Evolutionary conservation across 1,284 basidiomycete species (phyloP), one percentile per base, ranked within the genome.

Genomic region (Malassezia slooffiae): DNA sequence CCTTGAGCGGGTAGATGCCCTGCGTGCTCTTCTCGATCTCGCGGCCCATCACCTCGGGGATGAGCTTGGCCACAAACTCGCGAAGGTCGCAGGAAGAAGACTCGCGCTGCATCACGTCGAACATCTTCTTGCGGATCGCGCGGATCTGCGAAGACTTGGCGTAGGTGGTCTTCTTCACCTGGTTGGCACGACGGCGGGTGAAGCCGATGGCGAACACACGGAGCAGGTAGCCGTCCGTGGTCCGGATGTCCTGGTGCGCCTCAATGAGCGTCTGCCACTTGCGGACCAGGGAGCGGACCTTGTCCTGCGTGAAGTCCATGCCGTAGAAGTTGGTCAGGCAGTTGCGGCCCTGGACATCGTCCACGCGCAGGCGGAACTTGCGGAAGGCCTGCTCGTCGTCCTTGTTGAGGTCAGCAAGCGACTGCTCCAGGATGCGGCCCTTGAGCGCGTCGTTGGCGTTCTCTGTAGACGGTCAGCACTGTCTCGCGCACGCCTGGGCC

Each of bases 261-360:
- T 99, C 91, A 70, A 99, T 90, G 70, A 97, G 83, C 29, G 89
- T 82, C 76, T 97, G 93, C 93, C 93, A 99, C 77, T 97, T 99
- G 74, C 91, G 88, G 65, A 97, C 93, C 68, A 99, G 88, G 47
- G 93, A 97, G 57, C 93, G 89, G 61, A 97, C 82, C 77, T 97
- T 97, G 82, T 99, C 93, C 57, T 89, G 93, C 57, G 93, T 97
- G 77, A 99, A 96, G 77, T 93, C 87, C 93, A 99, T 97, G 72
- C 91, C 93, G 76, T 91, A 85, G 84, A 99, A 99, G 76, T 91
- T 95, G 74, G 93, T 96, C 47, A 97, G 79, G 79, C 90, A 96
- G 79, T 86, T 91, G 79, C 90, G 93, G 77, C 91, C 93, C 76
- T 95, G 83, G 58, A 99, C 80, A 70, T 96, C 91, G 72, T 97